Base-by-base conservation (phyloP, 2,329 filamentous ascomycete species). In the Phaeosphaeriaceae sp. region DNA sequence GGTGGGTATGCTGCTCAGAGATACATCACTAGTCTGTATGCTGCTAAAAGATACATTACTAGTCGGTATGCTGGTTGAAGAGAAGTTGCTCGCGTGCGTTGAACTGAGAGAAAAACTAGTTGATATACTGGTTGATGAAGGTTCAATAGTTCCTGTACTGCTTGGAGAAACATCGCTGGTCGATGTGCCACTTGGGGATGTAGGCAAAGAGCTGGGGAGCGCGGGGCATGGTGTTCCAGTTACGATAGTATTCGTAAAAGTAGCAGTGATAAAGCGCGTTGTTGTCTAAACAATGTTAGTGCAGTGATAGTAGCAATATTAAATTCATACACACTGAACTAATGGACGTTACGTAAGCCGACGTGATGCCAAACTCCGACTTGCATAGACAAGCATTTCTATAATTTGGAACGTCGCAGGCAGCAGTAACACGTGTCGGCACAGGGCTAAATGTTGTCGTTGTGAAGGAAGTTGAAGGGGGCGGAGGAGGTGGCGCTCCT, bases 371-470 rank as follows among this genome's bases (percentile, higher is more conserved):
- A 23, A 45, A 39, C 2, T 33, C 30, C 61, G 51, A 40, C 16
- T 41, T 47, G 30, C 68, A 72, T 8, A 42, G 45, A 41, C 69
- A 72, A 2, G 60, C 65, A 34, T 65, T 68, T 0, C 55, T 54
- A 44, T 69, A 72, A 9, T 41, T 42, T 11, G 40, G 38, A 7
- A 36, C 21, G 13, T 45, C 29, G 44, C 67, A 70, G 1, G 37
- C 46, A 23, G 42, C 51, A 3, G 55, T 58, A 11, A 59, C 62
- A 50, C 65, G 70, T 2, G 52, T 40, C 17, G 69, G 69, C 16
- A 65, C 46, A 1, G 56, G 29, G 3, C 60, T 63, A 29, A 47
- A 38, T n/a, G 51, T 62, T 1, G 54, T 66, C 15, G 47, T 55
- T 8, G 55, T 58, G 32, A 42, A 46, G 15, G 40, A 59, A 4